Conservation (phyloP, 805 yeast genomes). For the Wickerhamiella hasegawae region DNA sequence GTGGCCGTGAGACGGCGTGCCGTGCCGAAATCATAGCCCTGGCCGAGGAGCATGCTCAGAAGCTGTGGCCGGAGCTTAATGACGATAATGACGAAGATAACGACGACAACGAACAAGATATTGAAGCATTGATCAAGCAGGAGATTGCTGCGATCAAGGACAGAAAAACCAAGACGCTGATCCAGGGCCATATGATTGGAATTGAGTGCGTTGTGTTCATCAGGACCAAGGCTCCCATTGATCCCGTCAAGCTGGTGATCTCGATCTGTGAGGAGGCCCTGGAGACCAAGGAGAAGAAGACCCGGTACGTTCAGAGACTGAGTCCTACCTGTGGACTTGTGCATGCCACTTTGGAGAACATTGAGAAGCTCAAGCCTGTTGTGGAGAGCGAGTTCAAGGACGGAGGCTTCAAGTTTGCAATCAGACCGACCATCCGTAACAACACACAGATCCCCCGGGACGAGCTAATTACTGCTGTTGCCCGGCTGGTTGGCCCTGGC, state of each 20-base stretch:
- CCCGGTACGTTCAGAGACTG: constrained; percentile 65
- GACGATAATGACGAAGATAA: constrained; percentile 27
- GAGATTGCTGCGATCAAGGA: constrained; percentile 46
- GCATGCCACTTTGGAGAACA: constrained; percentile 53
- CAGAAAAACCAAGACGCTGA: constrained; percentile 14
- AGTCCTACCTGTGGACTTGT: constrained; percentile 69
- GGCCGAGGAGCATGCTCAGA: constrained; percentile 23
- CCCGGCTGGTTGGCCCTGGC: constrained; percentile 52
- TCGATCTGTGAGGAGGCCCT: constrained; percentile 45
- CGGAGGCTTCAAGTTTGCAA: constrained; percentile 44
- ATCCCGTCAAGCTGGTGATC: constrained; percentile 57
- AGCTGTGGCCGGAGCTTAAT: constrained; percentile 5
- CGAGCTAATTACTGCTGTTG: constrained; percentile 59
- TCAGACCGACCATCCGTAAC: constrained; percentile 63
- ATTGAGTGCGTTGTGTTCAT: constrained; percentile 52
- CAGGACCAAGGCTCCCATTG: constrained; percentile 62
- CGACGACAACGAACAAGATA: constrained; percentile 25
- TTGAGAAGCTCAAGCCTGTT: constrained; percentile 41
- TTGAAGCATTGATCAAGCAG: constrained; percentile 60
- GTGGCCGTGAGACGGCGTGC: constrained; percentile 45
- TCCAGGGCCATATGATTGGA: constrained; percentile 16
- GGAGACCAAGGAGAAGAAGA: constrained; percentile 31
- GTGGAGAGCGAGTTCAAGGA: constrained; percentile 53
- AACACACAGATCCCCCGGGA: constrained; percentile 57
- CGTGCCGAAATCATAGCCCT: constrained; percentile 13